phyloP scores from a whole-genome alignment of 2,329 filamentous ascomycete genomes.

The Fusarium humuli region DNA sequence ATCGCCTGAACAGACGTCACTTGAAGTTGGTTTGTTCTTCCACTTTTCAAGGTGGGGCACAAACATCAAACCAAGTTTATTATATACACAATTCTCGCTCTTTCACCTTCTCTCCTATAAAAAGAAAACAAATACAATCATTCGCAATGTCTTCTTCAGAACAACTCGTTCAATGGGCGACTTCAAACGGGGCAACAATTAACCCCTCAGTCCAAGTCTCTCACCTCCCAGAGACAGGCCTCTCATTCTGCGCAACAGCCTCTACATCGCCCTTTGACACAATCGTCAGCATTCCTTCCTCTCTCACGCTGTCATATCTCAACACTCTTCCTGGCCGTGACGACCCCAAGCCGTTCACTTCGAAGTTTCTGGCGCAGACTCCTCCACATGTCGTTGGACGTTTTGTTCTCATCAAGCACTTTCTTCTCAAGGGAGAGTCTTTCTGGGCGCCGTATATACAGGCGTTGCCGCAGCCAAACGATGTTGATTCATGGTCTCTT shows the following conservation, averaged over 20 bases:
- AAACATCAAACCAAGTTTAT: conserved; percentile 15
- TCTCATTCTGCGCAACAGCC: conserved; percentile 65
- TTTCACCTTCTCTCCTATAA: background rate
- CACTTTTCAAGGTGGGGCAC: conserved; percentile 38
- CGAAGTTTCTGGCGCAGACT: conserved; percentile 60
- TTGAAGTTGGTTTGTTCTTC: conserved; percentile 22
- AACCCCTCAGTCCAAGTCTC: conserved; percentile 66
- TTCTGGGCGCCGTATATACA: conserved; percentile 77
- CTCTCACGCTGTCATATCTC: conserved; percentile 68
- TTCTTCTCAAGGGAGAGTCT: conserved; percentile 66
- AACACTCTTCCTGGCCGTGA: conserved; percentile 57
- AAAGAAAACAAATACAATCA: background rate
- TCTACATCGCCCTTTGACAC: conserved; percentile 54
- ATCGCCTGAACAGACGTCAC: conserved; percentile 11
- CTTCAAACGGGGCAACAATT: conserved; percentile 58
- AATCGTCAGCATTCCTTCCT: conserved; percentile 65
- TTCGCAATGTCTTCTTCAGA: conserved; percentile 30
- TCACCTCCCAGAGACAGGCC: conserved; percentile 61
- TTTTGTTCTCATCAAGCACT: conserved; percentile 77
- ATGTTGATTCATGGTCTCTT: conserved; percentile 63
- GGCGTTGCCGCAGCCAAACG: conserved; percentile 71
- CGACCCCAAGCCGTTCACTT: conserved; percentile 55
- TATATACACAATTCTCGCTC: conserved; percentile 4
- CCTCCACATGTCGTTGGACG: conserved; percentile 71
- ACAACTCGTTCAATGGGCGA: conserved; percentile 62